Evolutionary conservation across 2,329 filamentous ascomycete species (phyloP), one percentile per base, ranked within the genome.

Genomic region (Diaporthe sp.): DNA sequence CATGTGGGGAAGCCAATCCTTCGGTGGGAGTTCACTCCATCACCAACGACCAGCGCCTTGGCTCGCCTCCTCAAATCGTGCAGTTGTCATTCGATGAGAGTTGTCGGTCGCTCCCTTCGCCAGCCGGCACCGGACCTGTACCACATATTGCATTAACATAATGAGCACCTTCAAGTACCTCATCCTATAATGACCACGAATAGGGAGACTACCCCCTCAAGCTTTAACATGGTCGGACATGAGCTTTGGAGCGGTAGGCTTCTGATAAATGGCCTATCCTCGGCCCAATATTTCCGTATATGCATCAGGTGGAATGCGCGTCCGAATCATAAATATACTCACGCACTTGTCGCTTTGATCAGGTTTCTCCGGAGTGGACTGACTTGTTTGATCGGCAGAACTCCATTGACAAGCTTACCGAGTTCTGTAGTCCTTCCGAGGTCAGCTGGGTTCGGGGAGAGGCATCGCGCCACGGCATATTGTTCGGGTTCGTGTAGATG

Each of bases 41-140:
- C 67, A 42, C 60, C 72, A 47, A 53, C 42, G 31, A 20, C 51
- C 71, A 57, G 49, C 39, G 42, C 67, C 60, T 75, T 55, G 60
- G 53, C 70, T 75, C 34, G 39, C 51, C 60, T 57, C 44, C 60
- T 3, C 31, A 37, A 37, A 75, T 76, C 75, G 74, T 71, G 75
- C 75, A 74, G 61, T 75, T 22, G 31, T 63, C 68, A 53, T 74
- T 63, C 65, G 75, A 76, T 75, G 68, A 71, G 60, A 37, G 8
- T 20, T 20, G 42, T 55, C 25, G 68, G 51, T 44, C 42, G 39
- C 55, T 72, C 68, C 73, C 61, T 72, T 75, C 44, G 73, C 57
- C 31, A 12, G 22, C 20, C 63, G 63, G n/a, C 28, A 34, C 44
- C 13, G 44, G 44, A 39, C 47, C 63, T 68, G 63, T 17, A 51